Conservation (phyloP, 495 filamentous ascomycete species). For the Penicillium arizonense region DNA sequence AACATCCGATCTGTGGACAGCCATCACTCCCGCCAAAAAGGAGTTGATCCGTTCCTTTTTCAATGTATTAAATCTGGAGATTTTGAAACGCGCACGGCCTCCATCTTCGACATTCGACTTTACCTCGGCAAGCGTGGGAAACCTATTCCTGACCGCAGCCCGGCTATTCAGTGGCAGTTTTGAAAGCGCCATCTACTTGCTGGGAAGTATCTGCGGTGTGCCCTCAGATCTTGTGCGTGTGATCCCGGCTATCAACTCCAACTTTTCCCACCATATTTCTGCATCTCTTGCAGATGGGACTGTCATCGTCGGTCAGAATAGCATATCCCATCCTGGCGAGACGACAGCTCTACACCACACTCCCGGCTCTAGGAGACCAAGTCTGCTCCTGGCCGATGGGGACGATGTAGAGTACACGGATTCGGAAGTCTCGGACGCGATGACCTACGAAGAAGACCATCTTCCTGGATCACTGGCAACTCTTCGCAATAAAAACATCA, state of each 20-base stretch:
- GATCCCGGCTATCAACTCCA: slow-evolving; percentile 88
- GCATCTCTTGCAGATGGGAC: slow-evolving; percentile 75
- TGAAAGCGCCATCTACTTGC: slow-evolving; percentile 77
- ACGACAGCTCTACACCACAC: slow-evolving; percentile 47
- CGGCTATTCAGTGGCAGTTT: slow-evolving; percentile 79
- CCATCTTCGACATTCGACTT: slow-evolving; percentile 84
- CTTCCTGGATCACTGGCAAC: slow-evolving; percentile 80
- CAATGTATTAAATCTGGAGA: slow-evolving; percentile 84
- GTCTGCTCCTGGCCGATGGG: slow-evolving; percentile 43
- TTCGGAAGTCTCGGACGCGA: slow-evolving; percentile 48
- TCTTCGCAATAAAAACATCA: slow-evolving; percentile 74
- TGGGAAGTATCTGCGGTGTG: slow-evolving; percentile 77
- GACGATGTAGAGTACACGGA: slow-evolving; percentile 64
- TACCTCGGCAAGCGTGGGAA: slow-evolving; percentile 83
- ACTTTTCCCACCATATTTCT: slow-evolving; percentile 91
- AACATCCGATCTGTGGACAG: slow-evolving; percentile 68
- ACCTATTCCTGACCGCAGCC: slow-evolving; percentile 85
- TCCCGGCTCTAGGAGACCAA: slow-evolving; percentile 31
- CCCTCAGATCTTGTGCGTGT: slow-evolving; percentile 67
- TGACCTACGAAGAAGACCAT: slow-evolving; percentile 73
- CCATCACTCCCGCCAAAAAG: slow-evolving; percentile 78
- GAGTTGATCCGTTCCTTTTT: slow-evolving; percentile 91
- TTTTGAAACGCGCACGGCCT: slow-evolving; percentile 77
- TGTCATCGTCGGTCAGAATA: slow-evolving; percentile 87
- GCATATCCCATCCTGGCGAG: slow-evolving; percentile 80